These are phyloP conservation scores for Lactarius deliciosus DNA, from an alignment of 768 basidiomycete species.

Conservation along the genomic window DNA sequence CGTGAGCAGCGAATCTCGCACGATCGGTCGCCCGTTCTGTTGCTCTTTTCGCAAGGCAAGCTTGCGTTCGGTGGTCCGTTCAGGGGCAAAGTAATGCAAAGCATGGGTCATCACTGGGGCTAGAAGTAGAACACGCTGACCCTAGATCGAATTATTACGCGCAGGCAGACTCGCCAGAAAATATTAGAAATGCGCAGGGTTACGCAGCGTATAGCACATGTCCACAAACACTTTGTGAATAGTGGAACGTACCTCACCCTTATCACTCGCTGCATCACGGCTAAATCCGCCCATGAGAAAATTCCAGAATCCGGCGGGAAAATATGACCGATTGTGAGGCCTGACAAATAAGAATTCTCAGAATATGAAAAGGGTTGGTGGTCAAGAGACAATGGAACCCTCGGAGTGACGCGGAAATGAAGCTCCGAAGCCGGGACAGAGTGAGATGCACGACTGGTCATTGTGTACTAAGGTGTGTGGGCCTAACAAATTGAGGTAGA, in stretches of 20 bases:
- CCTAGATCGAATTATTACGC: not conserved
- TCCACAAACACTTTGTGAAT: slow-evolving; percentile 15
- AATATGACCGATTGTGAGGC: slow-evolving; percentile 14
- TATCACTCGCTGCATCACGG: slow-evolving; percentile 21
- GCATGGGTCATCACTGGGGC: not conserved
- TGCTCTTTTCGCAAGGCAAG: not conserved
- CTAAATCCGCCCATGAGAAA: slow-evolving; percentile 20
- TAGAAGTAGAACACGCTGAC: not conserved
- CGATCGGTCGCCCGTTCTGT: not conserved
- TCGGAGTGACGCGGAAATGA: slow-evolving; percentile 23
- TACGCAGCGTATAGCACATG: slow-evolving; percentile 5
- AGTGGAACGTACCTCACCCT: slow-evolving; percentile 9
- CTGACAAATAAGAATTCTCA: not conserved
- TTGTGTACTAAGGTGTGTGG: slow-evolving; percentile 13
- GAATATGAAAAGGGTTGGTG: slow-evolving; percentile 3
- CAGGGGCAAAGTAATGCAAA: no score
- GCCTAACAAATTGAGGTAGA: slow-evolving; percentile 17
- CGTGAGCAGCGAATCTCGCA: slow-evolving; percentile 13
- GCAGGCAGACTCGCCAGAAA: not conserved
- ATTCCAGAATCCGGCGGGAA: slow-evolving; percentile 16
- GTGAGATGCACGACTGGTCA: slow-evolving; percentile 16
- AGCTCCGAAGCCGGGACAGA: slow-evolving; percentile 13
- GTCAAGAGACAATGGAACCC: slow-evolving; percentile 7
- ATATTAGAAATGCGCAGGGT: not conserved
- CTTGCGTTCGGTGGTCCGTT: not conserved